Evolutionary conservation across 352 stramenopile genomes (phyloP).

Genomic region (Blastocystis sp.): DNA sequence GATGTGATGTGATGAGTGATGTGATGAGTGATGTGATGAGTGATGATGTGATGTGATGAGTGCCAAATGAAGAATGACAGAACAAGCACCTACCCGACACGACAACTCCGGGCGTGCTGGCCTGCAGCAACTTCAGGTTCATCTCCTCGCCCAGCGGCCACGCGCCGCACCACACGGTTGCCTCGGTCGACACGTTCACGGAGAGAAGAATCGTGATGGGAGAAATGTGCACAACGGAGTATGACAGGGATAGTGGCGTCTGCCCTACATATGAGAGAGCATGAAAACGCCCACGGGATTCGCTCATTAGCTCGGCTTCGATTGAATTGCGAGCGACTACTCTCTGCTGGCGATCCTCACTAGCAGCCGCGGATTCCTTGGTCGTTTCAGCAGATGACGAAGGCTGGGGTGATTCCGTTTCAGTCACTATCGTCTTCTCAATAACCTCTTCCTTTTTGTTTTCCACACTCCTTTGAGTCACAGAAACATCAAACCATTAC

Average conservation of each 20-base stretch:
- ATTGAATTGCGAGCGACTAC: background rate
- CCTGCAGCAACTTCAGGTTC: slow-evolving; percentile 9
- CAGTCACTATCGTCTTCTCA: background rate
- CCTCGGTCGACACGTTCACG: slow-evolving; percentile 41
- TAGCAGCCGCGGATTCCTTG: background rate
- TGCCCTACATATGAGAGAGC: background rate
- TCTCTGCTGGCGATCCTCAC: too few species aligned
- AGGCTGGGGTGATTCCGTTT: background rate
- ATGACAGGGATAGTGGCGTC: background rate
- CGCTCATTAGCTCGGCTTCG: background rate
- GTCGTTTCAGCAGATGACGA: background rate
- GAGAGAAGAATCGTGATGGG: slow-evolving; percentile 13
- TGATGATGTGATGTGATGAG: background rate
- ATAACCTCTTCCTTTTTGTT: too few species aligned
- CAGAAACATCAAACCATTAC: too few species aligned
- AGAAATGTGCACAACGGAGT: slow-evolving; percentile 2
- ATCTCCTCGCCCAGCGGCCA: slow-evolving; percentile 33
- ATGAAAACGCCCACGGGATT: background rate
- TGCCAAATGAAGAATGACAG: background rate
- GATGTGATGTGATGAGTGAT: background rate
- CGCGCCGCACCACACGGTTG: slow-evolving; percentile 52
- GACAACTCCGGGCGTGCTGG: background rate
- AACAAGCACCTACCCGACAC: background rate
- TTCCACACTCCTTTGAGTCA: too few species aligned
- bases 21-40: background rate